Evolutionary conservation across 2,329 filamentous ascomycete species (phyloP).

Genomic region (Paramyrothecium roridum): DNA sequence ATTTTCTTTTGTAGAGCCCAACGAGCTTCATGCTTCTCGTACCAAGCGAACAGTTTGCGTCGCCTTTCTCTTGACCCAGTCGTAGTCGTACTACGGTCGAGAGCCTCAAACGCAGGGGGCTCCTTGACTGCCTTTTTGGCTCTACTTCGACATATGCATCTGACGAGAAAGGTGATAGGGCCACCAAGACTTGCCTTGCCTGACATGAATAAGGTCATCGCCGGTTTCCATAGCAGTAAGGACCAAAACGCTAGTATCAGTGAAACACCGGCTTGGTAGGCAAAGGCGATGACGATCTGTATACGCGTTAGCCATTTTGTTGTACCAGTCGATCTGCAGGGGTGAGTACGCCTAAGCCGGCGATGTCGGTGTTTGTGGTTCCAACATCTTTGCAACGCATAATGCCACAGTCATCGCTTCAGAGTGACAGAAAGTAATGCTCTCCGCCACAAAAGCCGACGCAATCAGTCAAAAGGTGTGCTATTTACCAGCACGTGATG

Average conservation of each 20-base stretch:
- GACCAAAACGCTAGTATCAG: background rate
- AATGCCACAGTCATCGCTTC: background rate
- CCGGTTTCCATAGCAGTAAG: background rate
- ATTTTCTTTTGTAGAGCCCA: background rate
- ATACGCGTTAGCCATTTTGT: background rate
- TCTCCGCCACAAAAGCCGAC: too few species aligned
- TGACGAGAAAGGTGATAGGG: background rate
- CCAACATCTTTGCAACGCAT: background rate
- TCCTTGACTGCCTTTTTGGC: background rate
- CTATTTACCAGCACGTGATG: too few species aligned
- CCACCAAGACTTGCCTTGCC: background rate
- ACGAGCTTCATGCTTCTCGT: background rate
- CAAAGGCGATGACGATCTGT: background rate
- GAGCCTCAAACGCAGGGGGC: background rate
- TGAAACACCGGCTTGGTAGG: background rate
- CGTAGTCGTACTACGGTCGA: background rate
- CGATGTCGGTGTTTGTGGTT: background rate
- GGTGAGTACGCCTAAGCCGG: background rate
- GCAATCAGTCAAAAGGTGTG: too few species aligned
- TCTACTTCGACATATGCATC: background rate
- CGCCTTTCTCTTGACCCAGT: background rate
- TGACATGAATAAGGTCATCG: background rate
- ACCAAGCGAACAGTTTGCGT: background rate
- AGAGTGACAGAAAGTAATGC: too few species aligned
- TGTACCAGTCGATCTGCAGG: background rate